Evolutionary conservation across 2,329 filamentous ascomycete genomes (phyloP).

Genomic region (Exophiala aquamarina): DNA sequence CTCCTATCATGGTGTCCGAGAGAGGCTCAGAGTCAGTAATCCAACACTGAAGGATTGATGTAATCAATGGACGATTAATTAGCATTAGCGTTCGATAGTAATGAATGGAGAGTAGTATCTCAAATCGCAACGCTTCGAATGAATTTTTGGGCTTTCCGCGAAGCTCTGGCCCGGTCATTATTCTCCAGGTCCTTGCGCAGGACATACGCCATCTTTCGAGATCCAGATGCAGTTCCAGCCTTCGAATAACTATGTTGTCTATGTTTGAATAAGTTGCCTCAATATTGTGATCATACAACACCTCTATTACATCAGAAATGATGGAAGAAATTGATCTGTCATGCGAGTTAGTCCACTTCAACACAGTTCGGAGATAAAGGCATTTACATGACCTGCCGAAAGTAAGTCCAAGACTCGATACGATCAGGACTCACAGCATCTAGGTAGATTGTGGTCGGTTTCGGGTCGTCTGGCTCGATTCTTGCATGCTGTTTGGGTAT

Average conservation of each 20-base stretch:
- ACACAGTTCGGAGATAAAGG: too few relatives aligned
- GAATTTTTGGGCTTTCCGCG: not conserved
- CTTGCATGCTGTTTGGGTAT: not conserved
- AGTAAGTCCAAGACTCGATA: not conserved
- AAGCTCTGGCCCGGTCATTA: not conserved
- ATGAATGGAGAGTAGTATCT: not conserved
- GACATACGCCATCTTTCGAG: not conserved
- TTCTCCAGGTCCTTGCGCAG: not conserved
- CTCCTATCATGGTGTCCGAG: not conserved
- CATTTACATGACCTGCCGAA: not conserved
- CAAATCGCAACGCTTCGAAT: not conserved
- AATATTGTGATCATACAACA: not conserved
- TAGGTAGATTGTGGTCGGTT: not conserved
- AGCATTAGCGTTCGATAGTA: constrained; percentile 2
- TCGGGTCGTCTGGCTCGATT: not conserved
- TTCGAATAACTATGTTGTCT: not conserved
- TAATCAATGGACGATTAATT: not conserved
- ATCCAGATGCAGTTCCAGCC: not conserved
- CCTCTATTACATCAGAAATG: not conserved
- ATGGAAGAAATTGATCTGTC: not conserved
- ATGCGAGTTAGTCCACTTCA: not conserved
- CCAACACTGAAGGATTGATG: too few relatives aligned
- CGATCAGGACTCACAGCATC: not conserved
- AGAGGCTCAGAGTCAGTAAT: not conserved
- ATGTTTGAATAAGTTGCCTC: not conserved